phyloP scores from a whole-genome alignment of 225 moss, liverwort and hornwort species.

The Asterella californica region DNA sequence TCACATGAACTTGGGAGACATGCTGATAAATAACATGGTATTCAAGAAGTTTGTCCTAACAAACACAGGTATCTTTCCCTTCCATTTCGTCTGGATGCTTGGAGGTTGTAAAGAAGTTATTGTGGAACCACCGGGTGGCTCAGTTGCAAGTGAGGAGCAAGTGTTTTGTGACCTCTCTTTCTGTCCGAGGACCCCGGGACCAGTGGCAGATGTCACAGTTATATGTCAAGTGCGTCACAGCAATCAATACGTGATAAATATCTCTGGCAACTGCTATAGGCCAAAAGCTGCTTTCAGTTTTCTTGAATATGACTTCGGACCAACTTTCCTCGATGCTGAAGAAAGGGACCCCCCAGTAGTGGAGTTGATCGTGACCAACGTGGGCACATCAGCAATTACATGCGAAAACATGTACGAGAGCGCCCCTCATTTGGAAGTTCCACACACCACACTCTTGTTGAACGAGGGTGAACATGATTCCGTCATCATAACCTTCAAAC shows the following conservation, averaged over 20 bases:
- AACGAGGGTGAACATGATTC: slow-evolving; percentile 49
- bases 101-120: slow-evolving; percentile 60
- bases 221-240: slow-evolving; percentile 77
- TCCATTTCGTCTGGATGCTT: slow-evolving; percentile 81
- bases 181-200: slow-evolving; percentile 50
- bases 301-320: slow-evolving; percentile 87
- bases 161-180: slow-evolving; percentile 66
- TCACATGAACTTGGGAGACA: slow-evolving; percentile 62
- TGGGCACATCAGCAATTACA: slow-evolving; percentile 46
- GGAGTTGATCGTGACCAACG: slow-evolving; percentile 61
- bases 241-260: slow-evolving; percentile 57
- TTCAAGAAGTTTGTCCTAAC: slow-evolving; percentile 67
- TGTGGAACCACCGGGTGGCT: slow-evolving; percentile 59
- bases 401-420: slow-evolving; percentile 71
- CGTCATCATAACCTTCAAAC: slow-evolving; percentile 62
- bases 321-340: slow-evolving; percentile 60
- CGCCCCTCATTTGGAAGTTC: slow-evolving; percentile 55
- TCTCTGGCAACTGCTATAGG: slow-evolving; percentile 58
- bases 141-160: slow-evolving; percentile 63
- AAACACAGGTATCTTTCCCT: slow-evolving; percentile 58
- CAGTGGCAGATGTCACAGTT: slow-evolving; percentile 48
- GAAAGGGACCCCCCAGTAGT: slow-evolving; percentile 64
- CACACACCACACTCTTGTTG: slow-evolving; percentile 61
- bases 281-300: slow-evolving; percentile 81
- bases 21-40: slow-evolving; percentile 67